Conservation (phyloP, 1,284 basidiomycete genomes). For the Anthracocystis setariae region DNA sequence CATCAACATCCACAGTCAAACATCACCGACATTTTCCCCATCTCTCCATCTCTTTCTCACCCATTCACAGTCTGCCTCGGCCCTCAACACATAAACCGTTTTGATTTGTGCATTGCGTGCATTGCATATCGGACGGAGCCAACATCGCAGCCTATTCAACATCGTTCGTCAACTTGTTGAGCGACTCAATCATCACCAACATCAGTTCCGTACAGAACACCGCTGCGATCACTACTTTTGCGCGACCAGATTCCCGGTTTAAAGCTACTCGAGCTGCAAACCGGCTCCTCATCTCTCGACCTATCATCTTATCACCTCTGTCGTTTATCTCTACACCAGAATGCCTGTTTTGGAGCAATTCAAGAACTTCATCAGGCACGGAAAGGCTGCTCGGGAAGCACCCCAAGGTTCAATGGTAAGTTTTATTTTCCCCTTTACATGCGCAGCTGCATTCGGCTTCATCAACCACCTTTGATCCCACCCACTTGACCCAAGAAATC, state of each 20-base stretch:
- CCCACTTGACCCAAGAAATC: too few relatives aligned
- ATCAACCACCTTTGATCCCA: not conserved
- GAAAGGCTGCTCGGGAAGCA: constrained; percentile 52
- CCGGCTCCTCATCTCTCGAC: not conserved
- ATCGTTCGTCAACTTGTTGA: too few relatives aligned
- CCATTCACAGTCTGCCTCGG: not conserved
- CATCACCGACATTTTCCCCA: constrained; percentile 2
- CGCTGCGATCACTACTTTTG: too few relatives aligned
- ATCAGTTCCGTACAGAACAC: too few relatives aligned
- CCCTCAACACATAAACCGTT: not conserved
- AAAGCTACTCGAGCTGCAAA: not conserved
- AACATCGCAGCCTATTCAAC: too few relatives aligned
- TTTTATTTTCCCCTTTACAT: not conserved
- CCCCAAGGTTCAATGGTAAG: constrained; percentile 33
- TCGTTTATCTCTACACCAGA: constrained; percentile 9
- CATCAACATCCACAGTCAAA: constrained; percentile 3
- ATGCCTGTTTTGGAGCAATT: constrained; percentile 60
- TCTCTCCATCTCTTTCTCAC: not conserved
- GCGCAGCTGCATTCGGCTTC: constrained; percentile 1
- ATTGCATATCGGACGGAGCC: too few relatives aligned
- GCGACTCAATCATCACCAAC: too few relatives aligned
- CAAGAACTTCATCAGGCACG: constrained; percentile 63
- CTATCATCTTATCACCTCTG: not conserved
- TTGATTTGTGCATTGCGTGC: too few relatives aligned
- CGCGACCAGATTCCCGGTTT: too few relatives aligned